A percentile compares a stretch with the other conserved stretches of the same genome.
Conservation (phyloP, 1,139 yeast species). For the Zhuliangozyma parablackwelliae region DNA sequence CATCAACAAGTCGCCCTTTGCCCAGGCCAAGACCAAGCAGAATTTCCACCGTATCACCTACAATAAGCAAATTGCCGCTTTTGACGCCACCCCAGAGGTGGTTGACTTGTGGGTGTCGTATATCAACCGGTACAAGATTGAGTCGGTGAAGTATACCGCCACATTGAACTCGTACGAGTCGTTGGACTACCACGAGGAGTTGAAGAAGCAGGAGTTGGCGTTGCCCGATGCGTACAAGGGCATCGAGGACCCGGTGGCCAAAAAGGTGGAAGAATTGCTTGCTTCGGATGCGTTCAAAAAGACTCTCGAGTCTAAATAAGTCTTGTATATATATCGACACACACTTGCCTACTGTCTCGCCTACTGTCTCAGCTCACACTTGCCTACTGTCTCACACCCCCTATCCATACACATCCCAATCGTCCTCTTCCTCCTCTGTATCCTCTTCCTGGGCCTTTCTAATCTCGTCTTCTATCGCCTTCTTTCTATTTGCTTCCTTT, state of each 20-base stretch:
- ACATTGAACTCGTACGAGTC: slow-evolving; percentile 60
- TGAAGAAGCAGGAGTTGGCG: slow-evolving; percentile 22
- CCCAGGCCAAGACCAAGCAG: slow-evolving; percentile 90
- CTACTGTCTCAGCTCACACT: no score
- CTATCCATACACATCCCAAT: slow-evolving; percentile 75
- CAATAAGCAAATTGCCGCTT: slow-evolving; percentile 66
- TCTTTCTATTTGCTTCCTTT: slow-evolving; percentile 36
- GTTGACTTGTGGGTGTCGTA: slow-evolving; percentile 80
- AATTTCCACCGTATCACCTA: slow-evolving; percentile 88
- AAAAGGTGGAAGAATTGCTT: slow-evolving; percentile 69
- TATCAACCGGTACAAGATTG: slow-evolving; percentile 69
- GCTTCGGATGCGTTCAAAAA: slow-evolving; percentile 51
- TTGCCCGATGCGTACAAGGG: slow-evolving; percentile 36
- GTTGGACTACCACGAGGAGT: slow-evolving; percentile 35
- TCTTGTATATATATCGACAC: background rate
- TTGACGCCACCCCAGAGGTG: slow-evolving; percentile 83
- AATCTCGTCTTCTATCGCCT: slow-evolving; percentile 36
- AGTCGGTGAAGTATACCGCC: slow-evolving; percentile 83
- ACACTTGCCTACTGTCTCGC: slow-evolving; percentile 5
- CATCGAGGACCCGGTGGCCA: slow-evolving; percentile 58
- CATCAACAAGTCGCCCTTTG: slow-evolving; percentile 89
- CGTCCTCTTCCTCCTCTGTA: slow-evolving; percentile 64
- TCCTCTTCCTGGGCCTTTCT: slow-evolving; percentile 49
- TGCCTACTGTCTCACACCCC: slow-evolving; percentile 5
- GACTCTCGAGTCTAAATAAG: slow-evolving; percentile 19